Conservation (phyloP, 1,284 basidiomycete genomes). For the Cryptococcus depauperatus region DNA sequence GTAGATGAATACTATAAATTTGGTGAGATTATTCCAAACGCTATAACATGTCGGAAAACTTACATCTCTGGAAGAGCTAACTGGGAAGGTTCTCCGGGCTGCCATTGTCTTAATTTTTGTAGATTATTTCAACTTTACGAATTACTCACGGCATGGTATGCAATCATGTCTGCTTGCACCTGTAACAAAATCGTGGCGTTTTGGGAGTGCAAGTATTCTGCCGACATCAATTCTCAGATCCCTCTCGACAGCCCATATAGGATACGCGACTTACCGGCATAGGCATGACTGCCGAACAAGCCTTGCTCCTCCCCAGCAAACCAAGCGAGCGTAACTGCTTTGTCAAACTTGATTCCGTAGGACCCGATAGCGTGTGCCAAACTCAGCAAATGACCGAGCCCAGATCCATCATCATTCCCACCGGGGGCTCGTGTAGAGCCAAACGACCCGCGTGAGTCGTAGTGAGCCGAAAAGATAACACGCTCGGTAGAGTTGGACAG, state of each 20-base stretch:
- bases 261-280: conserved; percentile 39
- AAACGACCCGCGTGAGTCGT: conserved; percentile 78
- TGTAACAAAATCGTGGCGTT: conserved; percentile 66
- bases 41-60: conserved; percentile 12
- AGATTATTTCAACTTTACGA: too few species aligned
- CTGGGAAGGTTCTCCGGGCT: conserved; percentile 64
- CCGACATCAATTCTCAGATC: neutral
- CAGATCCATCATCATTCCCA: conserved; percentile 64
- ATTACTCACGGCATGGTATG: conserved; percentile 53
- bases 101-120: neutral
- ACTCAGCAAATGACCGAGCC: conserved; percentile 57
- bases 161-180: conserved; percentile 84
- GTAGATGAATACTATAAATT: conserved; percentile 59
- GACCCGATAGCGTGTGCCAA: conserved; percentile 63
- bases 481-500: conserved; percentile 44
- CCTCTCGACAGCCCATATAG: neutral
- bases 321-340: conserved; percentile 42
- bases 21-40: conserved; percentile 2
- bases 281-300: conserved; percentile 44
- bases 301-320: conserved; percentile 50
- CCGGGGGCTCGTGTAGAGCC: conserved; percentile 64
- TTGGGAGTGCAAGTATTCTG: conserved; percentile 34
- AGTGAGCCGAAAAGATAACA: conserved; percentile 67
- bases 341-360: conserved; percentile 51
- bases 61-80: conserved; percentile 58